Percentiles rank a stretch among this genome's conserved stretches.
phyloP scores from a whole-genome alignment of 2,329 filamentous ascomycete species.

The Claviceps sp. region DNA sequence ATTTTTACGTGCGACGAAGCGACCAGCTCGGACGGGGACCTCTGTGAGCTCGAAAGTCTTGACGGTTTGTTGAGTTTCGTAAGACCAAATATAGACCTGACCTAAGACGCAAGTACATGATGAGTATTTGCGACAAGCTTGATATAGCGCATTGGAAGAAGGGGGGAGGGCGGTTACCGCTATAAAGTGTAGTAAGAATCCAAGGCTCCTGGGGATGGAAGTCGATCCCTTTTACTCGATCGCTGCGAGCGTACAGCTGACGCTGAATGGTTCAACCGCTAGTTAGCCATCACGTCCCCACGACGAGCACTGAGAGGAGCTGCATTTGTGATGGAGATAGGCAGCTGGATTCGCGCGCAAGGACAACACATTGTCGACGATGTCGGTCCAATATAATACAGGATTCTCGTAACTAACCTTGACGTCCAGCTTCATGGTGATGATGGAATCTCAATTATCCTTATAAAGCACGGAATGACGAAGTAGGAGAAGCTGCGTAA shows the following conservation, averaged over 20 bases:
- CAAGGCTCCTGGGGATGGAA: conserved; percentile 96
- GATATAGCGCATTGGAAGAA: neutral
- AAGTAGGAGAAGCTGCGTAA: neutral
- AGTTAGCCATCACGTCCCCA: neutral
- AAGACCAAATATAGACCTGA: conserved; percentile 98
- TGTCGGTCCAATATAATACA: neutral
- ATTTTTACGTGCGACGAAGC: conserved; percentile 95
- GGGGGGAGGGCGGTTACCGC: conserved; percentile 40
- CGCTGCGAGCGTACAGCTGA: conserved; percentile 58
- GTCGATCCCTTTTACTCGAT: conserved; percentile 95
- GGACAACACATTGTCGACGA: neutral
- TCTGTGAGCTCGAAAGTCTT: conserved; percentile 99
- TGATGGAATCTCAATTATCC: neutral
- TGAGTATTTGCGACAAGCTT: neutral
- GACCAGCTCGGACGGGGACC: conserved; percentile 90
- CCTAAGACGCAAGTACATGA: conserved; percentile 34
- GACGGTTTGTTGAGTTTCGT: conserved; percentile 90
- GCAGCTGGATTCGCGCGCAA: conserved; percentile 4
- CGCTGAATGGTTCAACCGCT: conserved; percentile 16
- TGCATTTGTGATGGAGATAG: neutral
- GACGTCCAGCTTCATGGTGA: conserved; percentile 29
- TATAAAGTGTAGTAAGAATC: conserved; percentile 92
- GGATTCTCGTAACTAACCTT: conserved; percentile 19
- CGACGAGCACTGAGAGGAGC: neutral
- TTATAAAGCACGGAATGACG: neutral